Evolutionary conservation across 345 rosid species (phyloP), one percentile per base, ranked within the genome.

Genomic region (Corymbia maculata): DNA sequence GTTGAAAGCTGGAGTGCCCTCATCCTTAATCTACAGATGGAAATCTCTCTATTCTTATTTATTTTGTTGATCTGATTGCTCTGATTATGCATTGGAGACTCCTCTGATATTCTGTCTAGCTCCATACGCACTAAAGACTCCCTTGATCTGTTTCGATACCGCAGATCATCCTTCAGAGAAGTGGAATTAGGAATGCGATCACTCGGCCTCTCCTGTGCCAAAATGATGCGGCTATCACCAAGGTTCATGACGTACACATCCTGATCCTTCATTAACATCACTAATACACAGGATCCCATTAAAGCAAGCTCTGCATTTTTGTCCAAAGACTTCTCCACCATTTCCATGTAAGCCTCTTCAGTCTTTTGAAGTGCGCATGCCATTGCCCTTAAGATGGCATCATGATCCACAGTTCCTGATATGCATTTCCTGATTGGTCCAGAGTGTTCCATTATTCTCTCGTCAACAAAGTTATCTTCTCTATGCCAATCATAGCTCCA

Each of bases 401-500:
- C 94, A 88, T 96, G 97, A 89, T 96, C 96, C 57, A 95, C 92
- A 88, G 91, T 87, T 90, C 97, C 98, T 87, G 97, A 93, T 93
- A 92, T 94, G 90, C 96, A 95, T 94, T 94, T 97, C 94, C 99
- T 92, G 75, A 95, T 95, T 52, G 97, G 96, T 89, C 94, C 95
- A 3, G 94, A 89, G 70, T 94, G 92, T 90, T 95, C 97, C 61
- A 89, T 91, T 86, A 93, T 90, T 91, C 94, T 93, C 92, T 97
- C 97, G 55, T 94, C 96, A 68, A 90, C 88, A 90, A 90, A 93
- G 88, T 88, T 90, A 87, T 95, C 97, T 93, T 97, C 98, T 90
- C 98, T 94, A 86, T 97, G 97, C 99, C 99, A 97, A 92, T 97
- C 99, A 90, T 93, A 97, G 90, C 94, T 97, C 99, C 98, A 97